Percentiles rank a stretch among this genome's conserved stretches.
These are phyloP conservation scores for Scheffersomyces spartinae DNA, from an alignment of 805 yeast genomes.

Conservation along the genomic window DNA sequence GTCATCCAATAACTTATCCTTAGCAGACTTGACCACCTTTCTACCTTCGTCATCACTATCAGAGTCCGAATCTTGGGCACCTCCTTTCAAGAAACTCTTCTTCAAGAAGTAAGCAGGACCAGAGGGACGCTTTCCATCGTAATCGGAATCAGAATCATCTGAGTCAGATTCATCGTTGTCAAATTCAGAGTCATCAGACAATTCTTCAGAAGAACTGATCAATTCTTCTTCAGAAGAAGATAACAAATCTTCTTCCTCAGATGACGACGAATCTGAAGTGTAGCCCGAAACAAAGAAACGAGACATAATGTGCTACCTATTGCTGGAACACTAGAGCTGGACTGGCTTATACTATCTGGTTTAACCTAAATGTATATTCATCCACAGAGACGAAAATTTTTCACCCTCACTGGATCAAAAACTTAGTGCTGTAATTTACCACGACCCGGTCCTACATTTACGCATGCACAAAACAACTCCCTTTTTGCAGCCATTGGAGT, in stretches of 20 bases:
- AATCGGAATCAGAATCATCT: conserved; percentile 24
- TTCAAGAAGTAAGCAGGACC: conserved; percentile 50
- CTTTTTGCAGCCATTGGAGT: too few species aligned
- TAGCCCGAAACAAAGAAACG: conserved; percentile 74
- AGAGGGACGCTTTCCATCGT: conserved; percentile 17
- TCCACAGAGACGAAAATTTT: too few species aligned
- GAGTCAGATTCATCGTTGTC: conserved; percentile 28
- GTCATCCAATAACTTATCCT: conserved; percentile 86
- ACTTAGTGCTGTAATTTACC: too few species aligned
- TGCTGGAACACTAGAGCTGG: too few species aligned
- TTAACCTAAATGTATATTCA: too few species aligned
- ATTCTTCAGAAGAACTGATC: conserved; percentile 32
- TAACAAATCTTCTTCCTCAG: conserved; percentile 38
- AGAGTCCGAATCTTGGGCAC: conserved; percentile 25
- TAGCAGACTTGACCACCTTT: conserved; percentile 85
- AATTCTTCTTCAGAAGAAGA: conserved; percentile 53
- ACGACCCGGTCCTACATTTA: too few species aligned
- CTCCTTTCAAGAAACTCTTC: conserved; percentile 34
- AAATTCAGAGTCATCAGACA: conserved; percentile 32
- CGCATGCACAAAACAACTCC: too few species aligned
- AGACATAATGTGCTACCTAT: conserved; percentile 58
- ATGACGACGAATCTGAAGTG: conserved; percentile 43
- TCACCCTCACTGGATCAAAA: too few species aligned
- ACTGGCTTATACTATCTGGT: too few species aligned
- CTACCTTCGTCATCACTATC: conserved; percentile 59